Evolutionary conservation across 164 flowering plant genomes (phyloP), one percentile per base, ranked within the genome.

Genomic region (Magnolia kwangsiensis): DNA sequence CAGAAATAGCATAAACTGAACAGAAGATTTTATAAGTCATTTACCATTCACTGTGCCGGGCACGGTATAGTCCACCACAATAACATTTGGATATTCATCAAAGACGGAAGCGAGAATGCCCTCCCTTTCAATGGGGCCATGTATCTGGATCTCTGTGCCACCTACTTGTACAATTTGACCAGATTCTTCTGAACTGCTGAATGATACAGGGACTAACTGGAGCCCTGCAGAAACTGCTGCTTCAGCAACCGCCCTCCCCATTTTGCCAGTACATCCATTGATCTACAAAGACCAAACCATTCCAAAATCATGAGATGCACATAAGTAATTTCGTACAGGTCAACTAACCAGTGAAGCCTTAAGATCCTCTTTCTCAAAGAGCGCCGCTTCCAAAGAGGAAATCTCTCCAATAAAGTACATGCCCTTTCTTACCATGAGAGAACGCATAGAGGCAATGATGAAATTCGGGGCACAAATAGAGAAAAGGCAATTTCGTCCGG

Each of bases 41-140:
- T 81, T 89, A 96, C 99, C 96, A 84, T 94, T 96, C 10, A 94
- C 98, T 29, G 97, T 90, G 83, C 78, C 80, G 67, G 99, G 99
- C 72, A 91, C 91, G 0, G 99, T 92, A 77, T 86, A 96, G 79
- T 96, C 99, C 74, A 94, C 93, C 31, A 90, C 92, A 80, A 95
- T 85, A 83, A 92, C 69, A 82, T 89, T 69, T 19, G 98, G 97
- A 77, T 88, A 75, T 74, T 89, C 87, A 27, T 83, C 80, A 74
- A 83, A 81, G 8, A 88, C 80, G 21, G 96, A 88, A 20, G 94
- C 83, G 51, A 96, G 89, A 66, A 89, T 69, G 63, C 45, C 81
- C 77, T 90, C 98, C 81, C 91, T 89, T 5, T 86, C 89, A 71
- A 85, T 75, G 66, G 90, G 90, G 72, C 96, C 96, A 76, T 90